Evolutionary conservation across 345 rosid genomes (phyloP), one percentile per base, ranked within the genome.

Genomic region (Stellera chamaejasme): DNA sequence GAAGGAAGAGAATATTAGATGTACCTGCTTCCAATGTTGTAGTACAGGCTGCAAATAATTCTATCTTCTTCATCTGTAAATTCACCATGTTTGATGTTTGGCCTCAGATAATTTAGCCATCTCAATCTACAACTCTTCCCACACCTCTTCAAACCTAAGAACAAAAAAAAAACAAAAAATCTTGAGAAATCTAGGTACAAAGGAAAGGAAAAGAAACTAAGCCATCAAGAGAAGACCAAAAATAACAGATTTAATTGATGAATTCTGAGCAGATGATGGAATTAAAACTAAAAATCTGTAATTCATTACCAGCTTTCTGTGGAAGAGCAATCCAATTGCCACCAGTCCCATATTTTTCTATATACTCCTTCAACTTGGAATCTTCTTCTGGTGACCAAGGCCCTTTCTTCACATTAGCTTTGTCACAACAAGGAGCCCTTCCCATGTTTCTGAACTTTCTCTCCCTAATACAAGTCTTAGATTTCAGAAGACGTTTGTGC

Each of bases 381-480:
- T 91, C 98, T 75, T 91, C 98, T 64, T 91, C 98, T 23, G 96
- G 84, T 19, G 96, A 87, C 98, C 98, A 91, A 61, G 98, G 98
- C 5, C 98, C 98, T 61, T 78, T 83, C 82, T 91, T 91, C 79
- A 85, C 96, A 68, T 82, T 91, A 44, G 95, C 89, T 66, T 91
- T 91, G 72, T 91, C 98, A 68, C 96, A 91, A 52, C 98, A 91
- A 64, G 98, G 96, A 78, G 96, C 96, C 50, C 98, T 81, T 19
- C 98, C 98, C 96, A 91, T 91, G 39, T 1, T 32, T 74, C 56
- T 32, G 8, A 32, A 32, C 39, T 32, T 32, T 32, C 58, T 44
- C 64, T 61, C 41, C 39, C 39, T 19, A 39, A 50, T 42, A 54
- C n/a, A 45, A 69, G 55, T 57, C 54, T 69, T 63, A 42, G 74